Evolutionary conservation across 345 rosid species (phyloP), one percentile per base, ranked within the genome.

Genomic region (Ceriops decandra): DNA sequence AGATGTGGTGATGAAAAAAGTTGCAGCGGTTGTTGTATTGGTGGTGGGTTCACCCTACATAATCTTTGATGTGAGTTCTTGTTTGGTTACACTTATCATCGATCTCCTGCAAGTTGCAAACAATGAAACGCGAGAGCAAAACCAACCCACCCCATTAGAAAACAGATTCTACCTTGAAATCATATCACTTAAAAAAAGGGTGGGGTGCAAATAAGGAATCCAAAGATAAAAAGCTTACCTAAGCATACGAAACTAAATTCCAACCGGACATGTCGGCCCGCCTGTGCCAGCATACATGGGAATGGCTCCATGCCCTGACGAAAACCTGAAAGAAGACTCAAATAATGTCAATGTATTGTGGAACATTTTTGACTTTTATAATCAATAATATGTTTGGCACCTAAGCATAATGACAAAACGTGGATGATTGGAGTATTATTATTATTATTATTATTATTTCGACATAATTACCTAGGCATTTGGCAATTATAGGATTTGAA

Each of bases 191-290:
- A 19, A 8, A 20, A 63, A 26, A 57, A 32, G 27, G 64, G 58
- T 6, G 6, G 31, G 31, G 35, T 7, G 9, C 1, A 28, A 2
- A 22, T 19, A 64, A 3, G 70, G 70, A 77, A 77, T 77, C 81
- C 73, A 53, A 77, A 21, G 81, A 46, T 26, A 8, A 35, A 28
- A 47, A 15, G 52, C 56, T 71, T 75, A 82, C 84, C 84, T 66
- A 68, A 42, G 74, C 59, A 70, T 56, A 69, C 72, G 70, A 75
- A 21, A 58, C 78, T 92, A 92, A 72, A 90, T 88, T 72, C 97
- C 98, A 66, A 93, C 90, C 0, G 96, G 98, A 76, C 91, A 93
- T 3, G 92, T 83, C 6, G 97, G 90, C 22, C 91, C 96, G 10
- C 86, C 91, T 2, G 91, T 83, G 73, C 93, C 89, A 17, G 87